Conservation (phyloP, 176 grass and related monocot genomes). For the Phoenix dactylifera region DNA sequence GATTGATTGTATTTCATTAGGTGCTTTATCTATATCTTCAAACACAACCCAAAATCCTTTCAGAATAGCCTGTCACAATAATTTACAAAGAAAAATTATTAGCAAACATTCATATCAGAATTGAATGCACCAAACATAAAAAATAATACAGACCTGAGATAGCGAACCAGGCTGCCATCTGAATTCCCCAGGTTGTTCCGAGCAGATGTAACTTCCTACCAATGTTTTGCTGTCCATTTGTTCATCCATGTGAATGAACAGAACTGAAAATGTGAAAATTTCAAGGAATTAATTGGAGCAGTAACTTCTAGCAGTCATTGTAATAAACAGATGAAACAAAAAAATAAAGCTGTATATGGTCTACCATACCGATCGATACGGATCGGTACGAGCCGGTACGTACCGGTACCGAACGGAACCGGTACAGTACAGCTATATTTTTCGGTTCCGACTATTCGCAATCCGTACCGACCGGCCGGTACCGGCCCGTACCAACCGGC, state of each 20-base stretch:
- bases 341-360: no score
- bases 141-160: slow-evolving; percentile 54
- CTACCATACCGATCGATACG: no score
- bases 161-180: slow-evolving; percentile 91
- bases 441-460: no score
- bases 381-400: no score
- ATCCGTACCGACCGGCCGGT: no score
- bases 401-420: no score
- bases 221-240: slow-evolving; percentile 93
- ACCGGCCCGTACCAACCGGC: no score
- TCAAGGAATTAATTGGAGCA: slow-evolving; percentile 2
- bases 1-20: slow-evolving; percentile 77
- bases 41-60: slow-evolving; percentile 94
- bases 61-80: slow-evolving; percentile 40
- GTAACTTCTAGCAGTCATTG: neutral
- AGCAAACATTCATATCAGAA: neutral
- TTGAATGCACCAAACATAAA: neutral
- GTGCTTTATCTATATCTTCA: slow-evolving; percentile 95
- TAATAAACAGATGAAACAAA: no score
- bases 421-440: no score
- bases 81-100: slow-evolving; percentile 15
- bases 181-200: slow-evolving; percentile 84
- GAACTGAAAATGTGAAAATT: slow-evolving; percentile 44
- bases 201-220: slow-evolving; percentile 81
- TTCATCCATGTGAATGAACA: slow-evolving; percentile 92